phyloP scores from a whole-genome alignment of 768 basidiomycete genomes.

The Phanerochaete sordida region DNA sequence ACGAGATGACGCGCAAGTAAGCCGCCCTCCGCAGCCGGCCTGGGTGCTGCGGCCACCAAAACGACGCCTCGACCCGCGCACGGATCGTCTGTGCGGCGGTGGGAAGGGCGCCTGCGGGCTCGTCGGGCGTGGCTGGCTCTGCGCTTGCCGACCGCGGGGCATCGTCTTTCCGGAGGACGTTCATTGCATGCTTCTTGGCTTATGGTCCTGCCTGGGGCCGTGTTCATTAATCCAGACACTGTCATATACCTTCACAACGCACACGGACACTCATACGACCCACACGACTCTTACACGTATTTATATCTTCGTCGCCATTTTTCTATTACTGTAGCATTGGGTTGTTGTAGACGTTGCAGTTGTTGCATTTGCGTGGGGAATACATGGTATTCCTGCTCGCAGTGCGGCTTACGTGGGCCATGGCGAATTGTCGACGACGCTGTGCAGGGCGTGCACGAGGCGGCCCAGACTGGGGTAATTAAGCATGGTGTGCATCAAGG shows the following conservation, averaged over 20 bases:
- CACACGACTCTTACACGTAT: conserved; percentile 1
- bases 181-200: neutral
- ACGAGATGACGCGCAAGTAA: conserved; percentile 19
- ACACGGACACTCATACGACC: conserved; percentile 3
- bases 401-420: neutral
- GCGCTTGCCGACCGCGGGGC: neutral
- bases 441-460: neutral
- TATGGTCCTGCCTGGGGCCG: conserved; percentile 2
- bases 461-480: conserved; percentile 6
- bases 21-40: neutral
- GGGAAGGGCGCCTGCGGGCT: neutral
- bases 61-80: neutral
- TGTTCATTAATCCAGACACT: conserved; percentile 1
- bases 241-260: neutral
- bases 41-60: neutral
- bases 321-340: neutral
- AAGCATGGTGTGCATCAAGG: neutral
- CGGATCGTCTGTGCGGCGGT: neutral
- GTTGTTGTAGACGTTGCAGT: neutral
- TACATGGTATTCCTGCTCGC: neutral
- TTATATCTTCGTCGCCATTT: too few relatives aligned
- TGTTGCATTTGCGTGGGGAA: neutral
- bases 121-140: neutral
- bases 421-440: neutral
- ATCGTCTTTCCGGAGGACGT: neutral